Conservation (phyloP, 441 rosid species). For the Erodium chrysanthum region DNA sequence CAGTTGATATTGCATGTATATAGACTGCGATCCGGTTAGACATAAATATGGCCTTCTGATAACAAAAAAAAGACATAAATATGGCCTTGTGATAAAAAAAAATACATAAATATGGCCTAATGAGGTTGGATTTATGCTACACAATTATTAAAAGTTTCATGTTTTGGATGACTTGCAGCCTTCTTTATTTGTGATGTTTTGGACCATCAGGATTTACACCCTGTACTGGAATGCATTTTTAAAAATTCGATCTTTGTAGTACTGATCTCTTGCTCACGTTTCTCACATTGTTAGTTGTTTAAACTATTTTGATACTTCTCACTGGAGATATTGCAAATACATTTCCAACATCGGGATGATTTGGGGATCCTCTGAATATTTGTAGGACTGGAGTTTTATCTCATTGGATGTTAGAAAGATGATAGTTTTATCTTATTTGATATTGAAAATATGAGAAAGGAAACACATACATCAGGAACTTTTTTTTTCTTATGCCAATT, state of each 20-base stretch:
- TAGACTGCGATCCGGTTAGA: constrained; percentile 1
- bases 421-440: neutral
- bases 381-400: neutral
- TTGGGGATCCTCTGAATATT: neutral
- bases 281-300: neutral
- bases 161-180: neutral
- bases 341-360: neutral
- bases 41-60: neutral
- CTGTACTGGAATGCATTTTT: neutral
- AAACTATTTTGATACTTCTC: neutral
- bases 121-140: neutral
- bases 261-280: neutral
- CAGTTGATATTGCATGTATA: constrained; percentile 1
- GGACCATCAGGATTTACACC: neutral
- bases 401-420: neutral
- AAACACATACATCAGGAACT: neutral
- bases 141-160: neutral
- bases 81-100: no score
- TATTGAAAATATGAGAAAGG: neutral
- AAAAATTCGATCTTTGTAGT: neutral
- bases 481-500: constrained; percentile 3
- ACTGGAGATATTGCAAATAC: constrained; percentile 1
- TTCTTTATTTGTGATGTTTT: neutral
- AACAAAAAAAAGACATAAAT: no score
- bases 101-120: neutral